phyloP scores from a whole-genome alignment of 805 yeast genomes.

The Sungouiella blattae region DNA sequence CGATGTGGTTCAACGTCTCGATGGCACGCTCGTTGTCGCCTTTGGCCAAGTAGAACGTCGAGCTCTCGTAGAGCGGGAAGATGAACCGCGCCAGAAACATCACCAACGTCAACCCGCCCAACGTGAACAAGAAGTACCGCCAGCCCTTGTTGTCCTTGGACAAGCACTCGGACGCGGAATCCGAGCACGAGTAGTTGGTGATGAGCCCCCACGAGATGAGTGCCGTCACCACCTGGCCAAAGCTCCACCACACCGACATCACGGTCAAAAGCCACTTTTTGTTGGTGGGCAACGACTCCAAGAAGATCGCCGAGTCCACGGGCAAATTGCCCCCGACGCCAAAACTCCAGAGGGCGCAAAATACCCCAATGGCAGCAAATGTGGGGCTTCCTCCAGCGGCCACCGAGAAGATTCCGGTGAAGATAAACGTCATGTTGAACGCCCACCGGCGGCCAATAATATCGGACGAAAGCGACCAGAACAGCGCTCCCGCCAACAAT shows the following conservation, averaged over 20 bases:
- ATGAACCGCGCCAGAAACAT: constrained; percentile 32
- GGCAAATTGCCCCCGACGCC: constrained; percentile 27
- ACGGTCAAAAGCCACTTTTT: constrained; percentile 24
- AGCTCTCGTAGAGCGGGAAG: constrained; percentile 50
- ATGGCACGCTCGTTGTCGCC: constrained; percentile 51
- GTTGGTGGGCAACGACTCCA: constrained; percentile 21
- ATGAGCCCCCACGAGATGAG: constrained; percentile 15
- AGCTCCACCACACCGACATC: constrained; percentile 30
- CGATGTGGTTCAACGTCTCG: constrained; percentile 41
- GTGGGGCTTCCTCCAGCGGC: constrained; percentile 22
- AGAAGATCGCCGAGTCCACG: constrained; percentile 23
- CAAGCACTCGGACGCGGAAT: constrained; percentile 29
- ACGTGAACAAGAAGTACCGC: constrained; percentile 52
- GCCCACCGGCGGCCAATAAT: constrained; percentile 26
- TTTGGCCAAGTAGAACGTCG: constrained; percentile 49
- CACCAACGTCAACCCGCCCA: constrained; percentile 44
- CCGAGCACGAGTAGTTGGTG: constrained; percentile 11
- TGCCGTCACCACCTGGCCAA: constrained; percentile 19
- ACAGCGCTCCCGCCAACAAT: constrained; percentile 20
- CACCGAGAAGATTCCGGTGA: constrained; percentile 21
- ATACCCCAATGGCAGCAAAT: constrained; percentile 19
- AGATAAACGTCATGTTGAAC: constrained; percentile 21
- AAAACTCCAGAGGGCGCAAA: constrained; percentile 24
- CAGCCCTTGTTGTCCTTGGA: constrained; percentile 53
- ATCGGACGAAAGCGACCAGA: constrained; percentile 23